A percentile compares a stretch with the other conserved stretches of the same genome.
phyloP scores from a whole-genome alignment of 2,329 filamentous ascomycete genomes.

The Mollisia scopiformis region DNA sequence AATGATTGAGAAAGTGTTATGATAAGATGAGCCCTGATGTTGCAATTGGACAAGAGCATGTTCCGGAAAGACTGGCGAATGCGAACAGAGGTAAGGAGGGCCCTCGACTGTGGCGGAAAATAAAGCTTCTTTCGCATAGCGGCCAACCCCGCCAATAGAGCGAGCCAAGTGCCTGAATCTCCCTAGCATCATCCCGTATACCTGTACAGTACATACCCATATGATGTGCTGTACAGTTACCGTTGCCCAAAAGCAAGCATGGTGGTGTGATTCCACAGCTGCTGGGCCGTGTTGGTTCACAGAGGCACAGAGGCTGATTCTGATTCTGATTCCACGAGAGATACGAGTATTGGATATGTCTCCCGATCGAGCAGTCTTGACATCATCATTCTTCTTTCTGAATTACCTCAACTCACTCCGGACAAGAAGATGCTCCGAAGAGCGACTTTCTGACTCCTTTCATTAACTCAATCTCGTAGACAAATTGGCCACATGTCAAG shows the following conservation, averaged over 20 bases:
- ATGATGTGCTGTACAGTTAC: neutral
- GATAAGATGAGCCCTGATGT: neutral
- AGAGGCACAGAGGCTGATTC: conserved; percentile 10
- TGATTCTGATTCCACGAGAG: neutral
- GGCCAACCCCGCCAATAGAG: conserved; percentile 1
- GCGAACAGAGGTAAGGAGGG: conserved; percentile 2
- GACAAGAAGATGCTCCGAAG: conserved; percentile 1
- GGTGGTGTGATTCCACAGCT: neutral
- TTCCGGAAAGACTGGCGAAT: conserved; percentile 3
- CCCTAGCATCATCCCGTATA: neutral
- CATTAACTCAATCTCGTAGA: neutral
- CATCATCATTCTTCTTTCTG: conserved; percentile 17
- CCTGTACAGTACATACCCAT: neutral
- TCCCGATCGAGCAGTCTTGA: conserved; percentile 15
- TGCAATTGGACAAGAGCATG: conserved; percentile 1
- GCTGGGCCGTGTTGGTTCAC: neutral
- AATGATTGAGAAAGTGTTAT: neutral
- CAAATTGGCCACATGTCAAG: neutral
- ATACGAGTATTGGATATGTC: neutral
- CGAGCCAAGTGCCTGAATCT: conserved; percentile 3
- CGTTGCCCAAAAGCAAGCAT: neutral
- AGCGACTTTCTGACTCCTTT: neutral
- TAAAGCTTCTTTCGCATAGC: neutral
- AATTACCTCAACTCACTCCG: neutral
- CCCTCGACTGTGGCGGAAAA: neutral